These are phyloP conservation scores for Zygosaccharomyces pseudobailii DNA, from an alignment of 1,139 yeast species.

Conservation along the genomic window DNA sequence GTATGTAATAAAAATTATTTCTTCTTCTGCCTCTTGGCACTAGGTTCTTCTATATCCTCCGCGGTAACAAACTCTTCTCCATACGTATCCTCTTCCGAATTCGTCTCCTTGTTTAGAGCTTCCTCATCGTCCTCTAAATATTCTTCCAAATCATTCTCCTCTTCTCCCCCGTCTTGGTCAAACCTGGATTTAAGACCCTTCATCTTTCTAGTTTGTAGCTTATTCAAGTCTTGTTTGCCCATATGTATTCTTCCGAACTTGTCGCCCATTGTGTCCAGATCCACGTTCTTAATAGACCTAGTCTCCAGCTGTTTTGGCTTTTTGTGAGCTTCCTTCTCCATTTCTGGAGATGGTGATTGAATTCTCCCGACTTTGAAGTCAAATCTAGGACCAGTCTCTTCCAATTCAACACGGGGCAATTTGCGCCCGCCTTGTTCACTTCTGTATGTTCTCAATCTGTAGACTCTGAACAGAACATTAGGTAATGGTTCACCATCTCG, in stretches of 20 bases:
- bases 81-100: slow-evolving; percentile 50
- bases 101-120: slow-evolving; percentile 38
- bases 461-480: slow-evolving; percentile 81
- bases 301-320: slow-evolving; percentile 79
- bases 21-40: slow-evolving; percentile 38
- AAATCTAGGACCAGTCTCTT: slow-evolving; percentile 93
- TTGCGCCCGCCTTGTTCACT: slow-evolving; percentile 65
- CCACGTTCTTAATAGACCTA: slow-evolving; percentile 83
- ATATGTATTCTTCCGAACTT: slow-evolving; percentile 94
- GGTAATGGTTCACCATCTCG: slow-evolving; percentile 79
- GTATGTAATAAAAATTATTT: slow-evolving; percentile 14
- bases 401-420: slow-evolving; percentile 88
- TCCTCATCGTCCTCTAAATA: slow-evolving; percentile 41
- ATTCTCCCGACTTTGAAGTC: slow-evolving; percentile 91
- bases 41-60: slow-evolving; percentile 44
- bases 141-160: slow-evolving; percentile 37
- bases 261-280: slow-evolving; percentile 88
- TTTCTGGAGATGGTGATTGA: slow-evolving; percentile 77
- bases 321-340: slow-evolving; percentile 83
- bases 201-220: slow-evolving; percentile 95
- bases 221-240: slow-evolving; percentile 88
- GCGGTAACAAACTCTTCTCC: slow-evolving; percentile 58
- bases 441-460: slow-evolving; percentile 72
- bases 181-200: slow-evolving; percentile 88
- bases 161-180: slow-evolving; percentile 55